Base-by-base conservation (phyloP, 768 basidiomycete genomes). In the Suillus subaureus region DNA sequence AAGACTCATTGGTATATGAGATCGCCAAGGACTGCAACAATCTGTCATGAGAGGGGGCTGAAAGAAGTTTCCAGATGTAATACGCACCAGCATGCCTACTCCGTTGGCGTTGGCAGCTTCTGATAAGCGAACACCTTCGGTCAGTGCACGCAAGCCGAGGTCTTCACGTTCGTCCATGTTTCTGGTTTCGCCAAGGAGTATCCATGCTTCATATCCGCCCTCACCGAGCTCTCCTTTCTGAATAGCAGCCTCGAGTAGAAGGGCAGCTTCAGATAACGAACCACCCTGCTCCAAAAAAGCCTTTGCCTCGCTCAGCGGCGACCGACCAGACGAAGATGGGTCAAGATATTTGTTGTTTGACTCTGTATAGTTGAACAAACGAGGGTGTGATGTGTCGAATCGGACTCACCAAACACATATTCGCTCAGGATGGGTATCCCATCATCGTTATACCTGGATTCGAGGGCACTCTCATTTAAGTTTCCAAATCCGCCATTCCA, bases 1-100 rank as follows among this genome's bases (percentile, higher is more conserved):
- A 91, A 0, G 87, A 87, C 78, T 99, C 97, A 72, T 99, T 99
- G 39, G 96, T 97, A 76, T 93, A 99, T 11, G 94, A 95, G 68
- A 98, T 95, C 1, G 97, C 96, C 40, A 98, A 85, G 7, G 95
- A 95, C 96, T 98, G 47, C 23, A 40, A 61, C 40, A 33, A 60
- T 11, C 15, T 26, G 66, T 42, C 52, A 23, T 28, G 37, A 61
- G 60, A 57, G 18, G 37, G 45, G 11, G 28, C 35, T 21, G 28
- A 35, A 51, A 43, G 52, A 61, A 37, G 54, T 47, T 26, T 18
- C 37, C 8, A 40, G 16, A 39, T 12, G 39, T 60, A 26, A 33
- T 35, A 79, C 88, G 64, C 77, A 92, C 92, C 71, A 93, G 76
- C 89, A 91, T 92, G 61, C 93, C 93, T 47, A 80, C 83, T 23